A percentile compares a stretch with the other conserved stretches of the same genome.
Evolutionary conservation across 495 filamentous ascomycete genomes (phyloP).

Genomic region (Gamarada debralockiae): DNA sequence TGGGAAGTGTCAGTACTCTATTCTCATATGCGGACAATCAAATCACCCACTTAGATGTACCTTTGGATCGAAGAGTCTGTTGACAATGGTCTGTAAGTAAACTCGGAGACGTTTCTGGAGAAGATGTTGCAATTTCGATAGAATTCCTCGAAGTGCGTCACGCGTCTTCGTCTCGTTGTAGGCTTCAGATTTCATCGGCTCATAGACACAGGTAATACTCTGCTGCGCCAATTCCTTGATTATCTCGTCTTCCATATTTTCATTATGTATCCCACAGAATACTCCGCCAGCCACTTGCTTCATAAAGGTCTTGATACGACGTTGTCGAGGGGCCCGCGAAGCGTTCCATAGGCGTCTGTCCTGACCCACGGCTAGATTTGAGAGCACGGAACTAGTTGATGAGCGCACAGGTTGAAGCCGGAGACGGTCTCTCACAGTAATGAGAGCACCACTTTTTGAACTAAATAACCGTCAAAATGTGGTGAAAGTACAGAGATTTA

Average conservation of each 20-base stretch:
- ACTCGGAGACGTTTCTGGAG: slow-evolving; percentile 16
- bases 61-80: slow-evolving; percentile 24
- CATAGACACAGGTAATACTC: too few relatives aligned
- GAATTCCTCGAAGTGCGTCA: not conserved
- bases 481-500: slow-evolving; percentile 11
- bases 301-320: slow-evolving; percentile 36
- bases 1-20: too few relatives aligned
- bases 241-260: slow-evolving; percentile 22
- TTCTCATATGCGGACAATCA: too few relatives aligned
- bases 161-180: not conserved
- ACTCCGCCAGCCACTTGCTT: slow-evolving; percentile 38
- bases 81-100: slow-evolving; percentile 27
- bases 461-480: not conserved
- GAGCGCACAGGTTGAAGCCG: slow-evolving; percentile 27
- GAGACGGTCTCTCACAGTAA: slow-evolving; percentile 28
- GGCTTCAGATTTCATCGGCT: not conserved
- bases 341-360: too few relatives aligned
- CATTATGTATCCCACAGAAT: slow-evolving; percentile 29
- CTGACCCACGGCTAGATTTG: too few relatives aligned
- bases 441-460: slow-evolving; percentile 23
- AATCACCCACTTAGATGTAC: too few relatives aligned
- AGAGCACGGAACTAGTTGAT: not conserved
- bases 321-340: too few relatives aligned
- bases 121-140: not conserved
- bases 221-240: slow-evolving; percentile 17